Percentiles rank a stretch among this genome's conserved stretches.
Conservation (phyloP, 2,329 filamentous ascomycete species). For the Chaetomiaceae sp. region DNA sequence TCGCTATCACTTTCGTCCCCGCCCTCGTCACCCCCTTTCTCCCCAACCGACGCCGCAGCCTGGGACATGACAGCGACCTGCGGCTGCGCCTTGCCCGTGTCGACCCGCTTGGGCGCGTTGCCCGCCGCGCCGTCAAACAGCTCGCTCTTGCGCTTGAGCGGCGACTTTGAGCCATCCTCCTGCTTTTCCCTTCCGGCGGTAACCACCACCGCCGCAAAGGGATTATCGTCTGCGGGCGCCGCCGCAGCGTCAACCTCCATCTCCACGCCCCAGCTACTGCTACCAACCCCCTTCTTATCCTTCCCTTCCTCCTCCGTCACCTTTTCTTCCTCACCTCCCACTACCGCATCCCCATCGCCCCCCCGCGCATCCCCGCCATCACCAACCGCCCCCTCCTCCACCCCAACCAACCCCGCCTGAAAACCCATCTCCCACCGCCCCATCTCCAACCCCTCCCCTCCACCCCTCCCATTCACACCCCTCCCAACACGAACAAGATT, state of each 20-base stretch:
- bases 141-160: conserved; percentile 37
- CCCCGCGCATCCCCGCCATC: not conserved
- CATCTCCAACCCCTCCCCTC: conserved; percentile 6
- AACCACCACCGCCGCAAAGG: conserved; percentile 7
- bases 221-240: conserved; percentile 5
- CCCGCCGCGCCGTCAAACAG: conserved; percentile 31
- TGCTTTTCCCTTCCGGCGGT: not conserved
- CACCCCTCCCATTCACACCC: not conserved
- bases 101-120: conserved; percentile 21
- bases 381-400: conserved; percentile 16
- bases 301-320: not conserved
- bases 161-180: conserved; percentile 4
- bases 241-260: conserved; percentile 6
- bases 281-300: not conserved
- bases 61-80: conserved; percentile 7
- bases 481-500: conserved; percentile 44
- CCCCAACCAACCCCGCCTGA: conserved; percentile 21
- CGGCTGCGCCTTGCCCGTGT: conserved; percentile 18
- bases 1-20: conserved; percentile 43
- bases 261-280: conserved; percentile 4
- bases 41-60: not conserved
- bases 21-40: conserved; percentile 26
- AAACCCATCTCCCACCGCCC: conserved; percentile 23
- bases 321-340: conserved; percentile 11
- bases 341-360: conserved; percentile 1